phyloP scores from a whole-genome alignment of 306 rosid species.

The Quercus parvula region DNA sequence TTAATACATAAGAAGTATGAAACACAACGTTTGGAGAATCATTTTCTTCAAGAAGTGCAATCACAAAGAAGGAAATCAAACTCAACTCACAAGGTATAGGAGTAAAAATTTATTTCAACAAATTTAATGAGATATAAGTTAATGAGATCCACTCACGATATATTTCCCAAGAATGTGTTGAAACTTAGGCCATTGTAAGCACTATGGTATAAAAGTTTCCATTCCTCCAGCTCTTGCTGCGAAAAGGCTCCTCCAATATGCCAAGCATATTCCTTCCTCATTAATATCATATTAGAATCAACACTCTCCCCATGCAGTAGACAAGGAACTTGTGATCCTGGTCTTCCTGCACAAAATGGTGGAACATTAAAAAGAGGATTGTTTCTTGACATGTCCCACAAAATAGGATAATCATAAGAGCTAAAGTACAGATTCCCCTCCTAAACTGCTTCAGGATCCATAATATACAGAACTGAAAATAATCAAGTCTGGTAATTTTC shows the following conservation, averaged over 20 bases:
- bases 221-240: slow-evolving; percentile 70
- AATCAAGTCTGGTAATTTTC: not conserved
- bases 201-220: slow-evolving; percentile 94
- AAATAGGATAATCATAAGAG: not conserved
- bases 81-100: not conserved
- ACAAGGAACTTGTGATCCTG: slow-evolving; percentile 69
- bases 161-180: slow-evolving; percentile 82
- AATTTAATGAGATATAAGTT: not conserved
- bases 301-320: slow-evolving; percentile 42
- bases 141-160: slow-evolving; percentile 51
- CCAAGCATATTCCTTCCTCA: slow-evolving; percentile 87
- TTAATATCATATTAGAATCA: slow-evolving; percentile 46
- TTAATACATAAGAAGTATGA: too few species aligned
- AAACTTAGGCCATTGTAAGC: slow-evolving; percentile 80
- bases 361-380: slow-evolving; percentile 16
- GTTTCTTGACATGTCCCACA: not conserved
- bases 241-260: slow-evolving; percentile 91
- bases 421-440: slow-evolving; percentile 8
- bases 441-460: slow-evolving; percentile 1
- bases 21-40: not conserved
- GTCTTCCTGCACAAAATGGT: slow-evolving; percentile 48
- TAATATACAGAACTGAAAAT: not conserved
- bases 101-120: not conserved
- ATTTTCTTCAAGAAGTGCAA: not conserved
- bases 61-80: not conserved